Conservation (phyloP, 2,329 filamentous ascomycete species). For the Trichoderma asperellum region DNA sequence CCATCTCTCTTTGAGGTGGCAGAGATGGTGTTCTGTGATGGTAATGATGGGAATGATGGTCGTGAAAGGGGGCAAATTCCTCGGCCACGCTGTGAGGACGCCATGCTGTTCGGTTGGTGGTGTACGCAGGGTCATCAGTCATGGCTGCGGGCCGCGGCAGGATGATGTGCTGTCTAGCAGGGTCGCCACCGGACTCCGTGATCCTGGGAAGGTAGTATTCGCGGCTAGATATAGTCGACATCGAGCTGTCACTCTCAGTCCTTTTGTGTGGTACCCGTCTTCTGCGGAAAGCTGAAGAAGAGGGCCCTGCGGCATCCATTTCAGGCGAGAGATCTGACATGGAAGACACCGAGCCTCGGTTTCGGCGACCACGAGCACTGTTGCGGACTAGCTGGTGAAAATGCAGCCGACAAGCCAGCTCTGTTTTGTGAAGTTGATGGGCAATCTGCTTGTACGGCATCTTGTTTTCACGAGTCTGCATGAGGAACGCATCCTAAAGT, state of each 20-base stretch:
- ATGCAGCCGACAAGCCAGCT: constrained; percentile 83
- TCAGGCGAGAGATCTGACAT: constrained; percentile 57
- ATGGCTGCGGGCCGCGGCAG: constrained; percentile 66
- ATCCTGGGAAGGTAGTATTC: constrained; percentile 59
- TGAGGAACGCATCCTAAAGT: constrained; percentile 76
- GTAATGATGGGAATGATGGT: constrained; percentile 24
- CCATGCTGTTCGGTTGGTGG: constrained; percentile 42
- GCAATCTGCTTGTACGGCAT: constrained; percentile 93
- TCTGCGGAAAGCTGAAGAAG: constrained; percentile 58
- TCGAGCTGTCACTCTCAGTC: constrained; percentile 50
- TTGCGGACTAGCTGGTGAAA: constrained; percentile 85
- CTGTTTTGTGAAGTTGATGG: constrained; percentile 82
- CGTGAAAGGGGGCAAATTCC: constrained; percentile 47
- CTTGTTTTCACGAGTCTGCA: constrained; percentile 82
- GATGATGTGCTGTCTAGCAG: constrained; percentile 59
- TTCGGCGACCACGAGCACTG: constrained; percentile 79
- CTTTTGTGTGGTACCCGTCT: constrained; percentile 52
- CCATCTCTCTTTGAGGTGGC: constrained; percentile 62
- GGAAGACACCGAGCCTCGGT: constrained; percentile 71
- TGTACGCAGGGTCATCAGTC: constrained; percentile 45
- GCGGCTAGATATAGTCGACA: constrained; percentile 47
- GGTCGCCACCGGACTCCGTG: constrained; percentile 48
- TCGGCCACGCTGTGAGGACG: constrained; percentile 50
- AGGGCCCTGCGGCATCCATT: constrained; percentile 52
- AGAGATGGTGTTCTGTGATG: constrained; percentile 37